These are phyloP conservation scores for Populus trichocarpa DNA, from an alignment of 441 rosid genomes.

Conservation along the genomic window DNA sequence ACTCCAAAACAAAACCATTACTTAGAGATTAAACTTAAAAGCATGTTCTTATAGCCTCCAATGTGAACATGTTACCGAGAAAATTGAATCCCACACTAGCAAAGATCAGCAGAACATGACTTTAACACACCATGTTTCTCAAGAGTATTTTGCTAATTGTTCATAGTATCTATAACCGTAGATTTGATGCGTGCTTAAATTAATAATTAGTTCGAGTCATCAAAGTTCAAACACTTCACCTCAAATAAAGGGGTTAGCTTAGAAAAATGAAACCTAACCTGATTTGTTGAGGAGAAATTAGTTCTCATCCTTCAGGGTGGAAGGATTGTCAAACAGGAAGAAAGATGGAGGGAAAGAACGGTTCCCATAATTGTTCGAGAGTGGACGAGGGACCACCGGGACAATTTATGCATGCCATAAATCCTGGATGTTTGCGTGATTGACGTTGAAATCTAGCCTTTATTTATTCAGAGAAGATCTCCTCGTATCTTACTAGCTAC, in stretches of 20 bases:
- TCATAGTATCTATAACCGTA: neutral
- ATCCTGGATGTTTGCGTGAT: conserved; percentile 58
- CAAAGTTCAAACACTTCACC: conserved; percentile 12
- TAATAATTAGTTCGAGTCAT: neutral
- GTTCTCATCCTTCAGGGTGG: neutral
- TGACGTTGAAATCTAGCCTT: conserved; percentile 49
- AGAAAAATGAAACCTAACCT: conserved; percentile 24
- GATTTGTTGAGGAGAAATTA: neutral
- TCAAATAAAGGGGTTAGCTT: conserved; percentile 16
- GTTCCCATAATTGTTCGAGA: neutral
- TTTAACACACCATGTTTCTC: neutral
- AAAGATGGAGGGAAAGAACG: neutral
- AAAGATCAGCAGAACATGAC: too few relatives aligned
- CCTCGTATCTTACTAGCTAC: conserved; percentile 57
- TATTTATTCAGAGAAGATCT: conserved; percentile 42
- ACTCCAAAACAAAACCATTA: neutral
- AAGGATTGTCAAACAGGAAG: neutral
- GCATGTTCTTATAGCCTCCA: neutral
- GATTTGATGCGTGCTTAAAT: neutral
- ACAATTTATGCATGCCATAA: conserved; percentile 7
- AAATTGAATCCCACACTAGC: too few relatives aligned
- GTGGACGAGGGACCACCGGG: conserved; percentile 23
- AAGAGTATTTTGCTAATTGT: neutral
- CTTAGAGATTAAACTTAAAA: neutral
- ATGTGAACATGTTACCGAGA: neutral